These are phyloP conservation scores for Metarhizium humberi DNA, from an alignment of 2,329 filamentous ascomycete species.

Conservation along the genomic window DNA sequence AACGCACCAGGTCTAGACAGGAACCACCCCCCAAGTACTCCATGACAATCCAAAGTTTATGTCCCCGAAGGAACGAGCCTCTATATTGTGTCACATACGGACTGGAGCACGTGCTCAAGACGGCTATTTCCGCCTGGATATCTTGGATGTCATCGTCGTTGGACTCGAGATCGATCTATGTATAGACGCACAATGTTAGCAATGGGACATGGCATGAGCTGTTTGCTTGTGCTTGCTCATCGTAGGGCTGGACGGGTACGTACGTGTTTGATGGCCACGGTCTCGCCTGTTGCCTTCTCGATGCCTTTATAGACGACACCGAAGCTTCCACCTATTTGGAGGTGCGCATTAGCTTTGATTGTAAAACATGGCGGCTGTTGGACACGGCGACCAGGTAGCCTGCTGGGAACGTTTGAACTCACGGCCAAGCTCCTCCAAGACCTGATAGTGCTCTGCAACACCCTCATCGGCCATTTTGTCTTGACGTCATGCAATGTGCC, in stretches of 20 bases:
- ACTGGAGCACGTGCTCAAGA: conserved; percentile 90
- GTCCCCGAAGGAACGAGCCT: conserved; percentile 87
- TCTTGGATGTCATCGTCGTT: conserved; percentile 98
- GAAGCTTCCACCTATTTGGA: conserved; percentile 72
- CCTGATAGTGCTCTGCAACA: conserved; percentile 82
- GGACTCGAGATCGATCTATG: conserved; percentile 92
- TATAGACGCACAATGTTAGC: background rate
- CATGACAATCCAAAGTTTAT: conserved; percentile 99
- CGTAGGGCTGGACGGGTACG: conserved; percentile 21
- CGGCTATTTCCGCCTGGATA: conserved; percentile 93
- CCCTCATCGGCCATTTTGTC: conserved; percentile 47
- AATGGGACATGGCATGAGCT: background rate
- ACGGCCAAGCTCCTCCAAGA: conserved; percentile 95
- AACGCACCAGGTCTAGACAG: conserved; percentile 75
- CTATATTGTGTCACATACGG: conserved; percentile 94
- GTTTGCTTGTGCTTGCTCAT: background rate
- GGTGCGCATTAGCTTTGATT: background rate
- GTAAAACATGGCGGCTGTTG: background rate
- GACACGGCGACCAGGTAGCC: background rate
- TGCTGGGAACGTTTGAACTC: conserved; percentile 30
- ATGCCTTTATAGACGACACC: conserved; percentile 96
- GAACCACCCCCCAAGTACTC: conserved; percentile 94
- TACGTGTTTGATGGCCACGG: conserved; percentile 95
- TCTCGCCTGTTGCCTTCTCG: conserved; percentile 80
- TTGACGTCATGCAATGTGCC: conserved; percentile 14